These are phyloP conservation scores for Trichosporon asahii DNA, from an alignment of 1,284 basidiomycete genomes.

Conservation along the genomic window DNA sequence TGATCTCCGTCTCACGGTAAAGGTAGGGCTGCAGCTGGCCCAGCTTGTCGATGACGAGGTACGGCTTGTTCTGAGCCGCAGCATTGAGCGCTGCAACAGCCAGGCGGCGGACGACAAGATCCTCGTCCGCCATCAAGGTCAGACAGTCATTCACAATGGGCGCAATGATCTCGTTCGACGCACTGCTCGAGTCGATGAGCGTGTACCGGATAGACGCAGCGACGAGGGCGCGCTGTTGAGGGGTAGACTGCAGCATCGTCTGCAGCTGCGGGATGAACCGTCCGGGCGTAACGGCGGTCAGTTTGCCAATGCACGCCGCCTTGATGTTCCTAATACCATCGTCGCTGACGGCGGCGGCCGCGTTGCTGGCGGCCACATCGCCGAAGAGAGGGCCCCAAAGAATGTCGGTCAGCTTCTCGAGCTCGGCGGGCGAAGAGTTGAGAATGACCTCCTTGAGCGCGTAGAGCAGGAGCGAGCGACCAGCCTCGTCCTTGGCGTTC, in stretches of 20 bases:
- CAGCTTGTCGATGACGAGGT: constrained; percentile 83
- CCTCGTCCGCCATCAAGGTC: constrained; percentile 75
- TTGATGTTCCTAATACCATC: constrained; percentile 91
- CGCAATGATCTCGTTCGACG: constrained; percentile 83
- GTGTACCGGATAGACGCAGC: constrained; percentile 93
- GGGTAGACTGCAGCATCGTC: constrained; percentile 52
- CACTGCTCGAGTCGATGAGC: constrained; percentile 72
- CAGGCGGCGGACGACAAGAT: constrained; percentile 80
- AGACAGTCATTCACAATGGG: constrained; percentile 86
- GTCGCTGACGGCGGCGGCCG: constrained; percentile 62
- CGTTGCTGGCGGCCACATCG: constrained; percentile 19
- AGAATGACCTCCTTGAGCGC: constrained; percentile 95
- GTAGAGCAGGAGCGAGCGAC: constrained; percentile 77
- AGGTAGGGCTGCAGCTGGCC: constrained; percentile 71
- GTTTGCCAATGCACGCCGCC: constrained; percentile 91
- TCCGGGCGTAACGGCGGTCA: constrained; percentile 83
- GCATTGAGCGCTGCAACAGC: constrained; percentile 87
- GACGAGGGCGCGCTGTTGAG: constrained; percentile 74
- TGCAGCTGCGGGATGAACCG: constrained; percentile 82
- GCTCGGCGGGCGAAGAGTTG: constrained; percentile 75
- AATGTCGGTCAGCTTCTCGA: constrained; percentile 77
- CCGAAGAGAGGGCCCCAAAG: constrained; percentile 89
- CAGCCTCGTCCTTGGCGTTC: constrained; percentile 62
- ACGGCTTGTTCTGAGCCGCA: constrained; percentile 87
- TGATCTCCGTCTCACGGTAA: constrained; percentile 78